These are phyloP conservation scores for Saturnispora serradocipensis DNA, from an alignment of 805 yeast genomes.

Conservation along the genomic window DNA sequence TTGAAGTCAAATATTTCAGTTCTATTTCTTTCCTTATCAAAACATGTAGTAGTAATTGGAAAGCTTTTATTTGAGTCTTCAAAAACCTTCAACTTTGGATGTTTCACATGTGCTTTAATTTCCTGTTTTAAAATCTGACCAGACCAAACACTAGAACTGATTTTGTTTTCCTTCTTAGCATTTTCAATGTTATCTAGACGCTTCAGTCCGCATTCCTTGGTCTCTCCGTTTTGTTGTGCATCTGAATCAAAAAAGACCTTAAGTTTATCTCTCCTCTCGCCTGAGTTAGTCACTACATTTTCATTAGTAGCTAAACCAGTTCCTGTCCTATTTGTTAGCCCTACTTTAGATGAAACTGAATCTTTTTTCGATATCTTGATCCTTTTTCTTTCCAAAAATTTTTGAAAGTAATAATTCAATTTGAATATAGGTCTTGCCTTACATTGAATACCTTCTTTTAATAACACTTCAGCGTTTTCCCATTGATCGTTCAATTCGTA, in stretches of 20 bases:
- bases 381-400: slow-evolving; percentile 35
- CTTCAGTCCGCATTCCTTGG: slow-evolving; percentile 19
- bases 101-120: background rate
- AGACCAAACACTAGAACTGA: slow-evolving; percentile 48
- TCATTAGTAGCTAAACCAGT: slow-evolving; percentile 14
- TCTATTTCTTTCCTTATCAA: slow-evolving; percentile 44
- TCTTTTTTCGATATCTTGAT: slow-evolving; percentile 10
- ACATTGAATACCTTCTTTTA: slow-evolving; percentile 44
- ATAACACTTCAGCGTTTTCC: slow-evolving; percentile 52
- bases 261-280: slow-evolving; percentile 13
- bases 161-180: slow-evolving; percentile 55
- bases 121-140: slow-evolving; percentile 52
- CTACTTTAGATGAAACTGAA: background rate
- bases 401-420: slow-evolving; percentile 33
- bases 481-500: slow-evolving; percentile 42
- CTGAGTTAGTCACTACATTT: slow-evolving; percentile 9
- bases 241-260: slow-evolving; percentile 16
- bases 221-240: background rate
- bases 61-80: slow-evolving; percentile 28
- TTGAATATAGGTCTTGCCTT: slow-evolving; percentile 59
- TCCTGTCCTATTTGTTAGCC: slow-evolving; percentile 18
- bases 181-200: slow-evolving; percentile 39
- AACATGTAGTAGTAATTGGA: slow-evolving; percentile 42
- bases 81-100: slow-evolving; percentile 27
- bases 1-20: slow-evolving; percentile 54